Evolutionary conservation across 2,329 filamentous ascomycete species (phyloP).

Genomic region (Pyricularia sp.): DNA sequence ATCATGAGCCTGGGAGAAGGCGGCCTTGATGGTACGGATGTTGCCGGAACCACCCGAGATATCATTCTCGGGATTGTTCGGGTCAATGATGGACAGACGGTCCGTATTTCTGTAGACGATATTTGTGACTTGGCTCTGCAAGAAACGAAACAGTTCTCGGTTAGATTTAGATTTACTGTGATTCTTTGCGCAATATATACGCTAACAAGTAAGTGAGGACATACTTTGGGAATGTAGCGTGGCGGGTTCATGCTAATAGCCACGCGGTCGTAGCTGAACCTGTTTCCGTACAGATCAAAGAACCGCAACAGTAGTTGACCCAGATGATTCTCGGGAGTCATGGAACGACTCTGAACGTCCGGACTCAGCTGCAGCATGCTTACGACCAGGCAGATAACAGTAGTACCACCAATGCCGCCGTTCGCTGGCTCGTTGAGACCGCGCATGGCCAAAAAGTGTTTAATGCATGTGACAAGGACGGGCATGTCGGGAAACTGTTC

Average conservation of each 20-base stretch:
- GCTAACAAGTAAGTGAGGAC: slow-evolving; percentile 14
- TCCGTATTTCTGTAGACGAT: slow-evolving; percentile 51
- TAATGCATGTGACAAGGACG: slow-evolving; percentile 75
- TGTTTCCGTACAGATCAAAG: slow-evolving; percentile 78
- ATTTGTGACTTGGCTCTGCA: slow-evolving; percentile 31
- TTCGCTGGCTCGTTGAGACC: slow-evolving; percentile 85
- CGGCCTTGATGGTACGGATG: slow-evolving; percentile 54
- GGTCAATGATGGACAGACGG: slow-evolving; percentile 82
- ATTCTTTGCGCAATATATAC: neutral
- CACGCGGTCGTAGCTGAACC: slow-evolving; percentile 59
- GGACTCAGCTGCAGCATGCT: slow-evolving; percentile 79
- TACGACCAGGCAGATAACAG: slow-evolving; percentile 86
- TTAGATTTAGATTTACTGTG: neutral
- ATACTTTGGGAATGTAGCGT: slow-evolving; percentile 67
- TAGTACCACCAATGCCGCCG: slow-evolving; percentile 88
- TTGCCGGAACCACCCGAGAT: slow-evolving; percentile 79
- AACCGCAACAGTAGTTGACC: slow-evolving; percentile 81
- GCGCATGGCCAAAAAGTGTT: slow-evolving; percentile 86
- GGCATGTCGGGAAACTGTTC: slow-evolving; percentile 74
- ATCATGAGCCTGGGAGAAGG: slow-evolving; percentile 58
- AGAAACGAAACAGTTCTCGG: neutral
- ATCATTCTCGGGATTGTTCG: slow-evolving; percentile 77
- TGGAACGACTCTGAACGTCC: slow-evolving; percentile 50
- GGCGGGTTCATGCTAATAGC: slow-evolving; percentile 73
- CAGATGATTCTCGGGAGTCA: slow-evolving; percentile 56